A percentile compares a stretch with the other conserved stretches of the same genome.
Conservation (phyloP, 768 basidiomycete genomes). For the Boletus rubescentipes region DNA sequence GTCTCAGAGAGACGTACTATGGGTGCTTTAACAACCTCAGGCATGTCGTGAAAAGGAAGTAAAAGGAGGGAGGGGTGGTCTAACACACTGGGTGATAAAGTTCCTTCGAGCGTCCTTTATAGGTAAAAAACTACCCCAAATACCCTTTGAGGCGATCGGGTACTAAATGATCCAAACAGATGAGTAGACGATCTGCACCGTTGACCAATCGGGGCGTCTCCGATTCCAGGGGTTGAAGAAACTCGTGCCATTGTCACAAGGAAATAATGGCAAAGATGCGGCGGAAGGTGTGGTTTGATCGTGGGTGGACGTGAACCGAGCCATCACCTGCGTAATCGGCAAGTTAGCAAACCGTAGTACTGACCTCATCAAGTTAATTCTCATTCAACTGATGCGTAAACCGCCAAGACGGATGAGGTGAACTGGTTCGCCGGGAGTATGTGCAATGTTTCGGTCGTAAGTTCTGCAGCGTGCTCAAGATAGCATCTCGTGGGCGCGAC, state of each 20-base stretch:
- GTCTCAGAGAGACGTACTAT: slow-evolving; percentile 20
- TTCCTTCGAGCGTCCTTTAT: slow-evolving; percentile 21
- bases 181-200: background rate
- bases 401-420: background rate
- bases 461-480: background rate
- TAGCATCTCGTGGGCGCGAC: background rate
- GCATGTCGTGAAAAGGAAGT: slow-evolving; percentile 16
- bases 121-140: slow-evolving; percentile 1
- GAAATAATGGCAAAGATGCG: background rate
- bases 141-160: background rate
- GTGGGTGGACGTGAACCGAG: background rate
- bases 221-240: slow-evolving; percentile 5
- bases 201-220: slow-evolving; percentile 1
- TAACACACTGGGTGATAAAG: background rate
- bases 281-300: background rate
- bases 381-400: background rate
- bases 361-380: slow-evolving; percentile 9
- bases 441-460: background rate
- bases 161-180: background rate
- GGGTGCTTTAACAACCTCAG: slow-evolving; percentile 20
- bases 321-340: slow-evolving; percentile 12
- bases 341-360: background rate
- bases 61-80: background rate
- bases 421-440: slow-evolving; percentile 6
- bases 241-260: background rate